Conservation (phyloP, 805 yeast species). For the Sugiyamaella boreocaroliniensis region DNA sequence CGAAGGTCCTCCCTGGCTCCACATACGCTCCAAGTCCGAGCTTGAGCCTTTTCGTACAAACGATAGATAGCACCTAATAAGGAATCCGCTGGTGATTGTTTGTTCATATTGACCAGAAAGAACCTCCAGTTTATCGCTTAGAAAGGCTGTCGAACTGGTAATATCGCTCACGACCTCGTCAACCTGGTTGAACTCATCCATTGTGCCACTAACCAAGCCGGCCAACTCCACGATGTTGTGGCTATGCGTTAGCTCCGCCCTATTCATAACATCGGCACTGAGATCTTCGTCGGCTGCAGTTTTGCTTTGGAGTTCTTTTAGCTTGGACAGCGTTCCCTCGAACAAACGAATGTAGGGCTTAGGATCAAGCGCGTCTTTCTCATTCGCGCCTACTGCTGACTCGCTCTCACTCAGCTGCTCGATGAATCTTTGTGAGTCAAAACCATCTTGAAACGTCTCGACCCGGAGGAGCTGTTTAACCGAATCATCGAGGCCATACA, state of each 20-base stretch:
- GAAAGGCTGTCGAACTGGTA: slow-evolving; percentile 25
- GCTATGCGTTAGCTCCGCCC: slow-evolving; percentile 61
- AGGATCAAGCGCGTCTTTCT: slow-evolving; percentile 54
- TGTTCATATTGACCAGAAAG: slow-evolving; percentile 63
- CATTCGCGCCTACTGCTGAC: slow-evolving; percentile 1
- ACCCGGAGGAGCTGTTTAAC: slow-evolving; percentile 27
- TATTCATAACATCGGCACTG: slow-evolving; percentile 52
- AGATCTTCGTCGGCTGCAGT: slow-evolving; percentile 44
- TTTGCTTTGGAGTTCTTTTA: slow-evolving; percentile 54
- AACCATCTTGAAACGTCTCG: slow-evolving; percentile 28
- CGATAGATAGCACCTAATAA: slow-evolving; percentile 69
- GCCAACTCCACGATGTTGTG: slow-evolving; percentile 54
- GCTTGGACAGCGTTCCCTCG: slow-evolving; percentile 72
- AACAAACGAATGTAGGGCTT: slow-evolving; percentile 92
- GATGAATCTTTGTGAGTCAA: slow-evolving; percentile 71
- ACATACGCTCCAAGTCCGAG: slow-evolving; percentile 49
- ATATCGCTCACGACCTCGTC: slow-evolving; percentile 29
- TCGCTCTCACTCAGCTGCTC: slow-evolving; percentile 72
- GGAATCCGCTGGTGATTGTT: slow-evolving; percentile 61
- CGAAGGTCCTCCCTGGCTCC: slow-evolving; percentile 37
- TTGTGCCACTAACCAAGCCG: slow-evolving; percentile 34
- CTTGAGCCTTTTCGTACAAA: slow-evolving; percentile 55
- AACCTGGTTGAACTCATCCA: slow-evolving; percentile 31
- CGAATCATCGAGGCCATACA: slow-evolving; percentile 30
- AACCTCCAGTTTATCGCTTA: slow-evolving; percentile 28